Base-by-base conservation (phyloP, 345 rosid genomes). In the Viola odorata region DNA sequence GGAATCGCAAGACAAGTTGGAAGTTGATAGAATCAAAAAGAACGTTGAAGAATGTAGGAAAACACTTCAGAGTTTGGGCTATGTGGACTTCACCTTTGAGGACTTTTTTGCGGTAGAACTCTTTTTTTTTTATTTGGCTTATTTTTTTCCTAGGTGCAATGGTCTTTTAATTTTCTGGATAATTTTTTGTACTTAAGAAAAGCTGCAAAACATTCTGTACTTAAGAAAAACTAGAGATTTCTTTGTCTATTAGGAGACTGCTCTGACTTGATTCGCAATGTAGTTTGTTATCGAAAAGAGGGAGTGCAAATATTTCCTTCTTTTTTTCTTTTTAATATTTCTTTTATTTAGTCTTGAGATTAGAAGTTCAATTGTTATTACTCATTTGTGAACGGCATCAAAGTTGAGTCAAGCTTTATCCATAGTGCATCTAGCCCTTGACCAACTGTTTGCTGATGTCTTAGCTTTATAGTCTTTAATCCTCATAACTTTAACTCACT, bases 41-140 rank as follows among this genome's bases (percentile, higher is more conserved):
- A 85, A 84, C 55, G 88, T 95, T 73, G 97, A 95, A 73, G 92
- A 88, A 66, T 91, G 96, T 70, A 78, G 96, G 75, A 95, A 77
- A 78, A 81, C 89, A 44, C 97, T 95, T 69, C 96, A 87, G 73
- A 77, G 79, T 69, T 85, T 95, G 80, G 99, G 97, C 47, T 85
- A 91, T 73, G 79, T 85, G 32, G 97, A 95, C 48, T 88, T 95
- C 57, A 91, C 99, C 6, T 95, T 91, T 66, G 99, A 95, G 79
- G 99, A 95, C 74, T 95, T 95, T 77, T 95, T 95, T 66, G 66
- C 88, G 84, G 99, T 94, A 84, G 81, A 10, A 41, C 13, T 6
- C 23, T 37, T 41, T 42, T 0, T 0, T 42, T 6, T 57, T 13
- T 44, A 57, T 37, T 70, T 57, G 17, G 12, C 7, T 0, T 15